Percentiles rank a stretch among this genome's conserved stretches.
Evolutionary conservation across 805 yeast genomes (phyloP).

Genomic region (Metschnikowia cerradonensis): DNA sequence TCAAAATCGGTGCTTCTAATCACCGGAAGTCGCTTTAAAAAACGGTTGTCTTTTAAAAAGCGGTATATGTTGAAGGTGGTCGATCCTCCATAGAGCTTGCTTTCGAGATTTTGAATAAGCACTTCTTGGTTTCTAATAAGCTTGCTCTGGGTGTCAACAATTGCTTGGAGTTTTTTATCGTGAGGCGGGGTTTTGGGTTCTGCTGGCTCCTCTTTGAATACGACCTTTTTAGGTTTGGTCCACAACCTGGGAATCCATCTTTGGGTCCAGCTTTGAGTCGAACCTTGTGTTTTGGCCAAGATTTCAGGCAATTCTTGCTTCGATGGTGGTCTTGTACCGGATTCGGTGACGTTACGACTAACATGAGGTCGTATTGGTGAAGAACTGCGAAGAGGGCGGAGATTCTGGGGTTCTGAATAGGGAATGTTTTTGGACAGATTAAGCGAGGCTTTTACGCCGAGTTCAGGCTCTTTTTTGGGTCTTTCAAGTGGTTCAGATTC

Average conservation of each 20-base stretch:
- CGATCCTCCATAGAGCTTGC: slow-evolving; percentile 1
- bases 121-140: not conserved
- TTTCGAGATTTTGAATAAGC: slow-evolving; percentile 3
- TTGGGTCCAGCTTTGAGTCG: not conserved
- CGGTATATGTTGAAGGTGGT: not conserved
- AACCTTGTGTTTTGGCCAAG: not conserved
- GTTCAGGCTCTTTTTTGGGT: no score
- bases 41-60: not conserved
- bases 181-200: not conserved
- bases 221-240: not conserved
- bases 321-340: not conserved
- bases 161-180: not conserved
- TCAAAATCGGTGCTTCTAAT: not conserved
- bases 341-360: not conserved
- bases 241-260: not conserved
- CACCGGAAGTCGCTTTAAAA: not conserved
- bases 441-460: no score
- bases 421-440: not conserved
- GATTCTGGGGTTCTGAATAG: not conserved
- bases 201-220: not conserved
- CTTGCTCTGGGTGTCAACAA: not conserved
- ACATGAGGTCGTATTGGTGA: not conserved
- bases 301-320: not conserved
- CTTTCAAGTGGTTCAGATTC: no score
- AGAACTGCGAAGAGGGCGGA: not conserved